Evolutionary conservation across 2,329 filamentous ascomycete genomes (phyloP).

Genomic region (Trichoderma sp.): DNA sequence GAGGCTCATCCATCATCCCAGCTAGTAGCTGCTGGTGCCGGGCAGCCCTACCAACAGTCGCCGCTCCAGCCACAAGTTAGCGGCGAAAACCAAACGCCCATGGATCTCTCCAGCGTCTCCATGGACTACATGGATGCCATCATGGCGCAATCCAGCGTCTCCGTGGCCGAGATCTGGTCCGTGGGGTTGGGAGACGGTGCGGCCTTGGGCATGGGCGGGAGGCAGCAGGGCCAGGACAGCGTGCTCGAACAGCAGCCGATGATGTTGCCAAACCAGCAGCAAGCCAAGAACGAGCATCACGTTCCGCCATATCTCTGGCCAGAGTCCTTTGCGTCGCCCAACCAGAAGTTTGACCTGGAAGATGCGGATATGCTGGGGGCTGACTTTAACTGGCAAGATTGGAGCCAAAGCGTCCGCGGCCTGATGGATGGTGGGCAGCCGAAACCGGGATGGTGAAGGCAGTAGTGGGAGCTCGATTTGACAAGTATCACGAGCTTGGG

Average conservation of each 20-base stretch:
- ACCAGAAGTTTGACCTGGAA: constrained; percentile 37
- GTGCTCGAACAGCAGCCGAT: constrained; percentile 32
- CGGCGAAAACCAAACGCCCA: constrained; percentile 28
- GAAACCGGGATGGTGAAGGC: constrained; percentile 33
- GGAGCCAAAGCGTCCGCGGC: constrained; percentile 48
- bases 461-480: neutral
- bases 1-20: neutral
- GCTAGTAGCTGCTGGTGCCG: neutral
- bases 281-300: constrained; percentile 39
- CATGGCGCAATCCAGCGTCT: constrained; percentile 44
- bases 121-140: constrained; percentile 44
- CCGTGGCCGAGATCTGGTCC: constrained; percentile 42
- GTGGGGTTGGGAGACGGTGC: constrained; percentile 26
- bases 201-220: neutral
- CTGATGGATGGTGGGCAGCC: constrained; percentile 39
- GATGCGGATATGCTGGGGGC: constrained; percentile 47
- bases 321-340: constrained; percentile 38
- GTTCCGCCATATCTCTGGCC: constrained; percentile 49
- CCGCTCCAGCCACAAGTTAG: constrained; percentile 4
- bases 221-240: constrained; percentile 5
- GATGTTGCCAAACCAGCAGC: constrained; percentile 33
- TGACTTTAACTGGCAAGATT: constrained; percentile 54
- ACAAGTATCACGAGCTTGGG: neutral
- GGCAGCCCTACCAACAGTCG: neutral
- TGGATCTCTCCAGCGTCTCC: constrained; percentile 37